Conservation (phyloP, 768 basidiomycete species). For the Boletellus emodensis region DNA sequence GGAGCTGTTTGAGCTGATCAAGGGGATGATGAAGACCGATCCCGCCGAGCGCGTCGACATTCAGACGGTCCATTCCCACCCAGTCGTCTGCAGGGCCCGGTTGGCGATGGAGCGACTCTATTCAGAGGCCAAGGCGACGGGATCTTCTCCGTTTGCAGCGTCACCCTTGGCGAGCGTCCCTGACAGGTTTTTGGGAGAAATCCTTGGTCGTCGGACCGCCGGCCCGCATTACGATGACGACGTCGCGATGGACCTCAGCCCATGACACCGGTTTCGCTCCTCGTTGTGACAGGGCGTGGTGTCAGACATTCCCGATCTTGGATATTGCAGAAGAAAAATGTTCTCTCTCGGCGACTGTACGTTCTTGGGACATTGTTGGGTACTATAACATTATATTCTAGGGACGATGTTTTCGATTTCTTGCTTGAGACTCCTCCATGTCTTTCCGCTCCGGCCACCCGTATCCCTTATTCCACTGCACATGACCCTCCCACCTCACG, state of each 20-base stretch:
- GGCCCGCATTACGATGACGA: conserved; percentile 16
- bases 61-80: conserved; percentile 54
- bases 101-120: conserved; percentile 56
- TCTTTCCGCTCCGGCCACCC: conserved; percentile 13
- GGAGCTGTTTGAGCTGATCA: conserved; percentile 64
- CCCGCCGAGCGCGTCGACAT: conserved; percentile 57
- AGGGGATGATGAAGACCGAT: conserved; percentile 73
- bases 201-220: conserved; percentile 38
- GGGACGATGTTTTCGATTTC: conserved; percentile 25
- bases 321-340: conserved; percentile 14
- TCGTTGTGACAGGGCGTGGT: conserved; percentile 1
- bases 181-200: conserved; percentile 60
- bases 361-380: conserved; percentile 35
- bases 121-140: conserved; percentile 33
- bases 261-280: conserved; percentile 21
- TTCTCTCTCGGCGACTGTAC: conserved; percentile 23
- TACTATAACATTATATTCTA: conserved; percentile 35
- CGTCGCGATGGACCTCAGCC: conserved; percentile 39
- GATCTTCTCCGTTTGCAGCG: conserved; percentile 45
- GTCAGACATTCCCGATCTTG: conserved; percentile 14
- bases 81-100: conserved; percentile 61
- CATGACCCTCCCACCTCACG: conserved; percentile 4
- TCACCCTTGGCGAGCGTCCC: conserved; percentile 63
- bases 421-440: conserved; percentile 23
- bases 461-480: background rate